phyloP scores from a whole-genome alignment of 306 rosid genomes.

The Sicyos baderoa region DNA sequence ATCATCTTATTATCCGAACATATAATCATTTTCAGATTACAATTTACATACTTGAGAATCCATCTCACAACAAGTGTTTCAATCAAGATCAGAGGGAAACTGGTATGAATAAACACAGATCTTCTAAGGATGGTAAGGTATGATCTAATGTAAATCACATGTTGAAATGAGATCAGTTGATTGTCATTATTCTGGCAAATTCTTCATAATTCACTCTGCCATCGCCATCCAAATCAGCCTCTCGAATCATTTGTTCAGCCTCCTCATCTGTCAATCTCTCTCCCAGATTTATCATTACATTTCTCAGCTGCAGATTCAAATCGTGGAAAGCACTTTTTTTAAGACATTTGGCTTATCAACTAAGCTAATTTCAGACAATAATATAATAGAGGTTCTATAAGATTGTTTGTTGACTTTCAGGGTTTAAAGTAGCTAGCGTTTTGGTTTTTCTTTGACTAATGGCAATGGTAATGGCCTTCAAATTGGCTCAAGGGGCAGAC shows the following conservation, averaged over 20 bases:
- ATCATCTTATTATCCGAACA: not conserved
- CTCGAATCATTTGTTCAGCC: slow-evolving; percentile 63
- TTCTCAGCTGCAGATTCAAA: slow-evolving; percentile 37
- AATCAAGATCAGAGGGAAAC: not conserved
- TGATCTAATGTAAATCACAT: not conserved
- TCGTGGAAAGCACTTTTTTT: too few species aligned
- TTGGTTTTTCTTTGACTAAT: too few species aligned
- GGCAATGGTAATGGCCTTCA: too few species aligned
- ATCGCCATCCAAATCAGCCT: slow-evolving; percentile 75
- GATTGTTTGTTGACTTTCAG: too few species aligned
- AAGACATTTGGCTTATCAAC: not conserved
- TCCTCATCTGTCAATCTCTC: slow-evolving; percentile 64
- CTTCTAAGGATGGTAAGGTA: not conserved
- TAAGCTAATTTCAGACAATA: not conserved
- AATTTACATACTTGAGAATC: not conserved
- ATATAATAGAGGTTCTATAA: not conserved
- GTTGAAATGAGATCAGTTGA: slow-evolving; percentile 16
- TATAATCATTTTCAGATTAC: not conserved
- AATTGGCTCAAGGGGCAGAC: too few species aligned
- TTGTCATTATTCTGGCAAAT: slow-evolving; percentile 48
- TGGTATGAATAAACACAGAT: not conserved
- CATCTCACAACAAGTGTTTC: not conserved
- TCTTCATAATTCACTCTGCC: slow-evolving; percentile 69
- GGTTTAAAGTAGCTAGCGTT: too few species aligned
- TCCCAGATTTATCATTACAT: slow-evolving; percentile 65